These are phyloP conservation scores for Crithidia mellificae DNA, from an alignment of 208 protist species.

Conservation along the genomic window DNA sequence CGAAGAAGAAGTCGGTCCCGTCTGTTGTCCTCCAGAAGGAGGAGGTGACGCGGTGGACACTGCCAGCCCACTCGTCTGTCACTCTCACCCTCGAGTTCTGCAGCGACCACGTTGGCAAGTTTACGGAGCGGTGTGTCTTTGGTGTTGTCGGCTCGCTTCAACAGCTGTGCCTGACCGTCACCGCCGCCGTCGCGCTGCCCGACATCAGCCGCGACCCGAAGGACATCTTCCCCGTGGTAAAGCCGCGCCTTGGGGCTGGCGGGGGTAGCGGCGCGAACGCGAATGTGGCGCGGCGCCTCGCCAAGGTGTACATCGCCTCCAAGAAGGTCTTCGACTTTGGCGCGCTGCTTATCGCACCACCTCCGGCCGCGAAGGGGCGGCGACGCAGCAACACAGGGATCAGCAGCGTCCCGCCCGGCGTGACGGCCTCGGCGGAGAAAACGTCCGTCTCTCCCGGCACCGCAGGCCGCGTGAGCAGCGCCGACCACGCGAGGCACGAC, in stretches of 20 bases:
- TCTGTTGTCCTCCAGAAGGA: slow-evolving; percentile 39
- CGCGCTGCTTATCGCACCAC: slow-evolving; percentile 84
- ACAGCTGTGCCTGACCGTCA: slow-evolving; percentile 49
- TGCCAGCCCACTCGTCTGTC: slow-evolving; percentile 67
- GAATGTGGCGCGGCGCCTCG: slow-evolving; percentile 10
- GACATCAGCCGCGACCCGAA: slow-evolving; percentile 89
- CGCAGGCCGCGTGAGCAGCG: neutral
- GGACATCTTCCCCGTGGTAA: slow-evolving; percentile 77
- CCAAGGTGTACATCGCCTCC: slow-evolving; percentile 69
- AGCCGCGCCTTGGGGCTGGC: slow-evolving; percentile 33
- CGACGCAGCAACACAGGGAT: slow-evolving; percentile 44
- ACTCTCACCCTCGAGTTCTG: slow-evolving; percentile 82
- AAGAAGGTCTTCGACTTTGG: slow-evolving; percentile 94
- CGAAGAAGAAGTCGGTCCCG: slow-evolving; percentile 45
- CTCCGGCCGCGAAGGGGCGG: slow-evolving; percentile 29
- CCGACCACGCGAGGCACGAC: neutral
- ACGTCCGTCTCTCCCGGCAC: neutral
- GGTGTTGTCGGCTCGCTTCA: slow-evolving; percentile 80
- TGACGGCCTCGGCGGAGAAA: slow-evolving; percentile 2
- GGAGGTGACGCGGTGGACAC: slow-evolving; percentile 83
- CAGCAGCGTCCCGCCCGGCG: neutral
- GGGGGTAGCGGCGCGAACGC: neutral
- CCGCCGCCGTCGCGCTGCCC: slow-evolving; percentile 65
- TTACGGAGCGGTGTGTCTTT: slow-evolving; percentile 60
- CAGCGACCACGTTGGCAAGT: slow-evolving; percentile 50